These are phyloP conservation scores for Cicer arietinum DNA, from an alignment of 306 rosid species.

Conservation along the genomic window DNA sequence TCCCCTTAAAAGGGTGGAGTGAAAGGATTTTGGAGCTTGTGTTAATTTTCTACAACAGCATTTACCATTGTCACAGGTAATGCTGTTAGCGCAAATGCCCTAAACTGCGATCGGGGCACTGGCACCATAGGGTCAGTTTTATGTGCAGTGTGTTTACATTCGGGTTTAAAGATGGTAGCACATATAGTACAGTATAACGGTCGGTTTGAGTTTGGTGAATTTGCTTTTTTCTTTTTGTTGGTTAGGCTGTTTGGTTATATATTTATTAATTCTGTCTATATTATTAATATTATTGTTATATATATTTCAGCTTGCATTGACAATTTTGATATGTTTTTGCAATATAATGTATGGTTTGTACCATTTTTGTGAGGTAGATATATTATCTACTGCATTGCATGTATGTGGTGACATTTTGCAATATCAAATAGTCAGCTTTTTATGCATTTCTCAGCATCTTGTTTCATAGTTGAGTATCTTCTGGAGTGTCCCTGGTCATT, in stretches of 20 bases:
- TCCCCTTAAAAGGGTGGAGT: slow-evolving; percentile 13
- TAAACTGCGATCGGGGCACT: slow-evolving; percentile 82
- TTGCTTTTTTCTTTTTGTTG: slow-evolving; percentile 51
- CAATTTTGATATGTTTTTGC: slow-evolving; percentile 56
- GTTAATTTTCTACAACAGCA: slow-evolving; percentile 61
- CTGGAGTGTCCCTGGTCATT: neutral
- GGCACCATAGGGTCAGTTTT: slow-evolving; percentile 71
- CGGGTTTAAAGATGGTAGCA: slow-evolving; percentile 52
- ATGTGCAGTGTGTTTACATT: slow-evolving; percentile 78
- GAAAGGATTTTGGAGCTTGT: slow-evolving; percentile 62
- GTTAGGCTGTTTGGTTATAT: slow-evolving; percentile 58
- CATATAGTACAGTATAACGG: slow-evolving; percentile 49
- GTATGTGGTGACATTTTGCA: slow-evolving; percentile 51
- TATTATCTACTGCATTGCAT: slow-evolving; percentile 43
- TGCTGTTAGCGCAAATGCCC: slow-evolving; percentile 67
- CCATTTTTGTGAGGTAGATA: slow-evolving; percentile 50
- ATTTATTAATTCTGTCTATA: slow-evolving; percentile 49
- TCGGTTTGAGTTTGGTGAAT: slow-evolving; percentile 54
- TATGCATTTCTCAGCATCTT: neutral
- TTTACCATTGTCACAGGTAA: slow-evolving; percentile 55
- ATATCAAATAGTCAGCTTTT: slow-evolving; percentile 18
- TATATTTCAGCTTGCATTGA: slow-evolving; percentile 51
- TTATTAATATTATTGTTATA: slow-evolving; percentile 32
- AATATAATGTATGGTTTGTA: slow-evolving; percentile 54
- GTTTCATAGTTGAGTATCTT: neutral